phyloP scores from a whole-genome alignment of 352 stramenopile species.

The Pythium volutum region DNA sequence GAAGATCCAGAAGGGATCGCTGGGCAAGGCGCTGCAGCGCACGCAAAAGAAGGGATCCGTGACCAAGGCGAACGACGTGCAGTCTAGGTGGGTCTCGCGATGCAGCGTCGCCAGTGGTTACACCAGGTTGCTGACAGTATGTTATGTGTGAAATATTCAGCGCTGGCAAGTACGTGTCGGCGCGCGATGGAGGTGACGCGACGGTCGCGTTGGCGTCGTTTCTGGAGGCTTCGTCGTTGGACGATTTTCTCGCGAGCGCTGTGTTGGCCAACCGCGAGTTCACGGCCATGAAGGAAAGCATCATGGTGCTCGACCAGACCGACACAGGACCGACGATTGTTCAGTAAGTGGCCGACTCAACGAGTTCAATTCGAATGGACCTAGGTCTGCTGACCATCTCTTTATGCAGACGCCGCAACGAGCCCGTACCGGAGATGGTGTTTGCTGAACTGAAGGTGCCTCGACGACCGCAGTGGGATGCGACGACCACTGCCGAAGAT shows the following conservation, averaged over 20 bases:
- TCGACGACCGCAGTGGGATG: constrained; percentile 93
- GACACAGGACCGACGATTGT: constrained; percentile 57
- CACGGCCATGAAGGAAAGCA: constrained; percentile 87
- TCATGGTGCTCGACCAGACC: constrained; percentile 72
- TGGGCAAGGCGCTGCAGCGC: constrained; percentile 72
- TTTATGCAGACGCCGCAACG: constrained; percentile 41
- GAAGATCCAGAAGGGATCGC: constrained; percentile 68
- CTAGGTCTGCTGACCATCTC: neutral
- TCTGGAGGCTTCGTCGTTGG: constrained; percentile 82
- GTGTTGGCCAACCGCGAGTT: constrained; percentile 91
- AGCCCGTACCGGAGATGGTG: constrained; percentile 73
- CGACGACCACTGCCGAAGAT: constrained; percentile 93
- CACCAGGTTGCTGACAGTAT: neutral
- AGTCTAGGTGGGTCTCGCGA: constrained; percentile 50
- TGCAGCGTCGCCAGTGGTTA: neutral
- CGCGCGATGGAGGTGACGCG: constrained; percentile 75
- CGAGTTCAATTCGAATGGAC: neutral
- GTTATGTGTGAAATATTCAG: constrained; percentile 21
- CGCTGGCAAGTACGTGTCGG: constrained; percentile 82
- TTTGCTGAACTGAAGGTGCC: constrained; percentile 97
- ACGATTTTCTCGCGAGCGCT: constrained; percentile 92
- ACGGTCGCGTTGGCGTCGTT: constrained; percentile 81
- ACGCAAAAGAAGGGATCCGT: constrained; percentile 75
- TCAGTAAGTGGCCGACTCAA: constrained; percentile 41
- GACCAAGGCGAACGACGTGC: constrained; percentile 65